Evolutionary conservation across 768 basidiomycete species (phyloP).

Genomic region (Solioccasus polychromus): DNA sequence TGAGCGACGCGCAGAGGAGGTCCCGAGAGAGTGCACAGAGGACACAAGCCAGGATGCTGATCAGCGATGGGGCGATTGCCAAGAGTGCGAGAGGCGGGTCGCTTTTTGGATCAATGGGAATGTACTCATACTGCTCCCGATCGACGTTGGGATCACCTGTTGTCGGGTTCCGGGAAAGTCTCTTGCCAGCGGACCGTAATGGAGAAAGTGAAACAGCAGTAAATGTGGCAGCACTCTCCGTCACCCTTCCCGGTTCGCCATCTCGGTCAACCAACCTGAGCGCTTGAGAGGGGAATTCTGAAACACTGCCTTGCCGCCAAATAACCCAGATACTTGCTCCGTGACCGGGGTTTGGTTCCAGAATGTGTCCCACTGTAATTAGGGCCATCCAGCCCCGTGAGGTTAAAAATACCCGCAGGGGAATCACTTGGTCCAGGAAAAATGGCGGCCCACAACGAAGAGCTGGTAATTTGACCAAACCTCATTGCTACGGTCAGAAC

Average conservation of each 20-base stretch:
- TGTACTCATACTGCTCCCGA: neutral
- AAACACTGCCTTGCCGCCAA: constrained; percentile 34
- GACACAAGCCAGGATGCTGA: constrained; percentile 21
- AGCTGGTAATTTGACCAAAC: constrained; percentile 30
- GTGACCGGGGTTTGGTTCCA: constrained; percentile 48
- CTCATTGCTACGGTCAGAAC: constrained; percentile 28
- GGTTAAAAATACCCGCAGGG: constrained; percentile 24
- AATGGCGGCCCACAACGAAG: constrained; percentile 29
- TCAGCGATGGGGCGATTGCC: constrained; percentile 21
- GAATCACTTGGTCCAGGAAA: constrained; percentile 31
- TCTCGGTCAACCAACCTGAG: constrained; percentile 7
- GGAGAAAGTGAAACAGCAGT: constrained; percentile 15
- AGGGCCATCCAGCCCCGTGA: constrained; percentile 41
- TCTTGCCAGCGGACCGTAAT: neutral
- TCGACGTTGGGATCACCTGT: neutral
- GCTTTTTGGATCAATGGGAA: constrained; percentile 10
- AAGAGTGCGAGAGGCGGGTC: constrained; percentile 7
- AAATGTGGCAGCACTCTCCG: constrained; percentile 13
- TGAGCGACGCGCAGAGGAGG: constrained; percentile 27
- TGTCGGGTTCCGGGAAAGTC: neutral
- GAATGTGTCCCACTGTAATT: constrained; percentile 74
- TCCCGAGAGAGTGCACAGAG: constrained; percentile 22
- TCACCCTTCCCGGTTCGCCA: constrained; percentile 6
- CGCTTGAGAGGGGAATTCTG: neutral
- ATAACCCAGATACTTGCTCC: constrained; percentile 55